phyloP scores from a whole-genome alignment of 2,329 filamentous ascomycete genomes.

The Boeremia exigua region DNA sequence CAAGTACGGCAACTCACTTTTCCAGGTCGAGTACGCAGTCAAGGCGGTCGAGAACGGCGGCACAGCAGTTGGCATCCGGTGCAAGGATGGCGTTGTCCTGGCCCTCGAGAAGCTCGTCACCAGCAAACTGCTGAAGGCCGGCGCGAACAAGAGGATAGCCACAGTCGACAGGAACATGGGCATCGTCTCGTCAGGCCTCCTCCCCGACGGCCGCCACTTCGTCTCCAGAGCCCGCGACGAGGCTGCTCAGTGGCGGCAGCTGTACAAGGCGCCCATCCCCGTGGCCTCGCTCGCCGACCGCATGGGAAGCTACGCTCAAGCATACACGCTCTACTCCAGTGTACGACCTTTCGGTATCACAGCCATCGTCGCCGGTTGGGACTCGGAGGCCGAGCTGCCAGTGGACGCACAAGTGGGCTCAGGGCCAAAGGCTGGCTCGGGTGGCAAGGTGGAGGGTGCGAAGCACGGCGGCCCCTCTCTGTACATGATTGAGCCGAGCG shows the following conservation, averaged over 20 bases:
- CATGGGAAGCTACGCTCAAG: slow-evolving; percentile 95
- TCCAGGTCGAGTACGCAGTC: slow-evolving; percentile 86
- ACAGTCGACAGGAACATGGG: slow-evolving; percentile 93
- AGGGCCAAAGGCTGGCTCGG: slow-evolving; percentile 79
- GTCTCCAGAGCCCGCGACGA: slow-evolving; percentile 93
- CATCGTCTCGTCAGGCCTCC: slow-evolving; percentile 89
- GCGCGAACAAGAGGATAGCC: slow-evolving; percentile 96
- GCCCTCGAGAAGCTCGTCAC: slow-evolving; percentile 96
- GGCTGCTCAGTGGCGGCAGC: slow-evolving; percentile 85
- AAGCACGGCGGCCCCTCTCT: slow-evolving; percentile 88
- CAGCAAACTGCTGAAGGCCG: slow-evolving; percentile 93
- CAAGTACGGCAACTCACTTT: slow-evolving; percentile 16
- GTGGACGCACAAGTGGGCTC: slow-evolving; percentile 90
- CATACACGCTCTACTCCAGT: slow-evolving; percentile 95
- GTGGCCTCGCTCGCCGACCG: slow-evolving; percentile 86
- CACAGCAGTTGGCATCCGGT: slow-evolving; percentile 93
- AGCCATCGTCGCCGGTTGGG: slow-evolving; percentile 91
- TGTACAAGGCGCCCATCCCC: slow-evolving; percentile 94
- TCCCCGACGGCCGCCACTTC: slow-evolving; percentile 95
- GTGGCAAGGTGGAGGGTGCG: slow-evolving; percentile 77
- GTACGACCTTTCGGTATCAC: slow-evolving; percentile 97
- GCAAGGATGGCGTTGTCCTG: slow-evolving; percentile 95
- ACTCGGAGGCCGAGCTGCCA: slow-evolving; percentile 81
- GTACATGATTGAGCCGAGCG: slow-evolving; percentile 99
- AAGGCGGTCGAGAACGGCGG: slow-evolving; percentile 99